Evolutionary conservation across 2,329 filamentous ascomycete species (phyloP).

Genomic region (Microdochium trichocladiopsis): DNA sequence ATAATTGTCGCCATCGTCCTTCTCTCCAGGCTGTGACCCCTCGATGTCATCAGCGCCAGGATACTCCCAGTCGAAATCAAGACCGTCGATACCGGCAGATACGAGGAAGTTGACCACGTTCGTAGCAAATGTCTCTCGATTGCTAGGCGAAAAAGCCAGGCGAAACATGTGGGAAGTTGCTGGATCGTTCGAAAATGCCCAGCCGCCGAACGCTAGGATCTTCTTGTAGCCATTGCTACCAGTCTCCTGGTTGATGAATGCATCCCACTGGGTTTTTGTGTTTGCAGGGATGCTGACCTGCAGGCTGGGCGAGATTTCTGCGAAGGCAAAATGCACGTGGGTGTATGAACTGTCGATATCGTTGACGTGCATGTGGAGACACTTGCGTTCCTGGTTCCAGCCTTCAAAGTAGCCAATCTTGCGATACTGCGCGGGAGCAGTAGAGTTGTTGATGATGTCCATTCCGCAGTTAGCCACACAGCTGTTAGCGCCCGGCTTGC

Average conservation of each 20-base stretch:
- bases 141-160: constrained; percentile 2
- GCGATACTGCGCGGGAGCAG: neutral
- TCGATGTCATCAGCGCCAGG: constrained; percentile 5
- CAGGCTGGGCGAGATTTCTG: too few relatives aligned
- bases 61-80: constrained; percentile 31
- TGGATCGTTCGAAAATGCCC: constrained; percentile 8
- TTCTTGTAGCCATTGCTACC: constrained; percentile 7
- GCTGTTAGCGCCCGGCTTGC: constrained; percentile 1
- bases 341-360: neutral
- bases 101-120: constrained; percentile 16
- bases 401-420: constrained; percentile 2
- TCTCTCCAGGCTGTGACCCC: neutral
- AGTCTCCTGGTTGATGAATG: constrained; percentile 10
- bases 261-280: constrained; percentile 9
- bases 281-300: too few relatives aligned
- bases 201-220: constrained; percentile 12
- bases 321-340: too few relatives aligned
- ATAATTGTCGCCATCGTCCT: constrained; percentile 7
- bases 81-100: constrained; percentile 16
- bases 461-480: constrained; percentile 6
- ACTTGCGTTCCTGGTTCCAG: constrained; percentile 1
- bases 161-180: constrained; percentile 12
- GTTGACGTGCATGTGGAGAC: constrained; percentile 1
- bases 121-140: constrained; percentile 6
- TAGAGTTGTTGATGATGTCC: constrained; percentile 2